These are phyloP conservation scores for Kodamaea neixiangensis DNA, from an alignment of 805 yeast genomes.

Conservation along the genomic window DNA sequence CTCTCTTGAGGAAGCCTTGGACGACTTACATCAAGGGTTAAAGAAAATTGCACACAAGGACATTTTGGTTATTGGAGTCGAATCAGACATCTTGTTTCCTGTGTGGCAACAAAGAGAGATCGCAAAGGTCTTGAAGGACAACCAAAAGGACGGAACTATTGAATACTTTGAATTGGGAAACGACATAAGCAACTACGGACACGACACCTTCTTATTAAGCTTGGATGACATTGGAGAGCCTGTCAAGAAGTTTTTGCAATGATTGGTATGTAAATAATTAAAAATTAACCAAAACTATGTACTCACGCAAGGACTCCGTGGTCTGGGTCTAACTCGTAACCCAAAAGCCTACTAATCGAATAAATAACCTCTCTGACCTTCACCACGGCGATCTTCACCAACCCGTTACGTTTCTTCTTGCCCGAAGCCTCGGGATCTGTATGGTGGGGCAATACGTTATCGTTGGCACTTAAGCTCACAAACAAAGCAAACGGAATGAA, in stretches of 20 bases:
- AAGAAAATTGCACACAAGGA: slow-evolving; percentile 60
- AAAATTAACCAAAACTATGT: background rate
- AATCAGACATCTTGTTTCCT: slow-evolving; percentile 88
- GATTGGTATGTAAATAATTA: slow-evolving; percentile 4
- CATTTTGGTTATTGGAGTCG: slow-evolving; percentile 85
- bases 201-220: slow-evolving; percentile 84
- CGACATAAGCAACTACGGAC: slow-evolving; percentile 82
- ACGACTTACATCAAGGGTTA: slow-evolving; percentile 70
- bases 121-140: slow-evolving; percentile 53
- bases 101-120: slow-evolving; percentile 93
- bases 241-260: slow-evolving; percentile 60
- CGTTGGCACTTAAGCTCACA: slow-evolving; percentile 89
- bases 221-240: slow-evolving; percentile 80
- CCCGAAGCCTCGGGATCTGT: slow-evolving; percentile 27
- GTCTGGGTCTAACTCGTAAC: slow-evolving; percentile 55
- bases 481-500: slow-evolving; percentile 89
- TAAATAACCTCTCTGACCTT: slow-evolving; percentile 49
- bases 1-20: slow-evolving; percentile 54
- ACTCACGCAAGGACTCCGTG: slow-evolving; percentile 50
- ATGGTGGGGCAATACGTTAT: slow-evolving; percentile 74
- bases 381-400: slow-evolving; percentile 69
- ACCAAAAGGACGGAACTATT: slow-evolving; percentile 30
- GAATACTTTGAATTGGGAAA: slow-evolving; percentile 73
- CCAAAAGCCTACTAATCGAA: slow-evolving; percentile 53
- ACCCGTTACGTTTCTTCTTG: slow-evolving; percentile 47